phyloP scores from a whole-genome alignment of 1,139 yeast genomes.

The Hanseniaspora uvarum region DNA sequence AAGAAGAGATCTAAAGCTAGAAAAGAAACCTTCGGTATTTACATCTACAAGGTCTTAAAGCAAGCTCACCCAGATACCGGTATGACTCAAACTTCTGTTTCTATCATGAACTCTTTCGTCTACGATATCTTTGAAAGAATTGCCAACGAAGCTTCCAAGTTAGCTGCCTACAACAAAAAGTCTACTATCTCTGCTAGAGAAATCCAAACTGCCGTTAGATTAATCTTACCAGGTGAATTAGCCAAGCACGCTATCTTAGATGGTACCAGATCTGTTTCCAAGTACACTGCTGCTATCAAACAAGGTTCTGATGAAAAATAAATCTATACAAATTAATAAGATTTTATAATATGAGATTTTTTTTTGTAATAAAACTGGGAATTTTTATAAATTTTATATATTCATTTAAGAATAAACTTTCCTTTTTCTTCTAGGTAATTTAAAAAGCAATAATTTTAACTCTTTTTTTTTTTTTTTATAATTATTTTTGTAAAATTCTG shows the following conservation, averaged over 20 bases:
- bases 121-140: constrained; percentile 92
- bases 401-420: constrained; percentile 2
- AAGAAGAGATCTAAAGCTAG: constrained; percentile 96
- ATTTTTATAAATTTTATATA: constrained; percentile 7
- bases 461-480: neutral
- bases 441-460: neutral
- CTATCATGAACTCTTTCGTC: constrained; percentile 97
- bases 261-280: constrained; percentile 99
- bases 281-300: constrained; percentile 72
- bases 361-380: constrained; percentile 16
- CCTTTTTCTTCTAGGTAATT: constrained; percentile 17
- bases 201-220: constrained; percentile 98
- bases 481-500: too few species aligned
- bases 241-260: constrained; percentile 99
- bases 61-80: constrained; percentile 99
- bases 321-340: constrained; percentile 1
- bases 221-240: constrained; percentile 98
- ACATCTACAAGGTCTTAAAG: constrained; percentile 95
- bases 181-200: constrained; percentile 98
- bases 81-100: constrained; percentile 98
- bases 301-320: constrained; percentile 13
- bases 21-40: constrained; percentile 98
- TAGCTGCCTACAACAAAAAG: constrained; percentile 99
- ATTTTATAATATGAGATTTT: constrained; percentile 11
- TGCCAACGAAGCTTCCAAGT: constrained; percentile 96